Percentiles rank a stretch among this genome's conserved stretches.
phyloP scores from a whole-genome alignment of 2,329 filamentous ascomycete species.

The Hirsutella thompsonii region DNA sequence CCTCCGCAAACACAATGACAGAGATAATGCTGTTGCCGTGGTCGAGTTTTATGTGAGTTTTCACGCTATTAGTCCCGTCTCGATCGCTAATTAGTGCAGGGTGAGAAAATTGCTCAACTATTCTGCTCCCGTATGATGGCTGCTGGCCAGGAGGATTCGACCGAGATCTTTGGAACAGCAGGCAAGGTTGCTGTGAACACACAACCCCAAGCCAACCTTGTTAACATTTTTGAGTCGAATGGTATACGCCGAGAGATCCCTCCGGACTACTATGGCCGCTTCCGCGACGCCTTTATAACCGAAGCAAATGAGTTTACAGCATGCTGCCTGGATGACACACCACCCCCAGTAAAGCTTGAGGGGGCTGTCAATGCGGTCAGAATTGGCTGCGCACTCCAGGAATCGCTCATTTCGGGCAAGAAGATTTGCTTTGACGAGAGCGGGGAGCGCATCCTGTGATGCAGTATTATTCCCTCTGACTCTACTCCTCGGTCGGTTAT shows the following conservation, averaged over 20 bases:
- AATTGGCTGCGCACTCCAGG: conserved; percentile 48
- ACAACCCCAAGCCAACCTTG: conserved; percentile 38
- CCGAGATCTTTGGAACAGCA: conserved; percentile 53
- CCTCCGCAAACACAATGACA: conserved; percentile 13
- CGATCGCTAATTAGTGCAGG: no score
- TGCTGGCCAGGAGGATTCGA: conserved; percentile 52
- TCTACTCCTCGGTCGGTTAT: no score
- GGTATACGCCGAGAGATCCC: conserved; percentile 44
- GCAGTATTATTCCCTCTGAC: no score
- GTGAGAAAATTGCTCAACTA: no score
- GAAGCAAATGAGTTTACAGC: conserved; percentile 52
- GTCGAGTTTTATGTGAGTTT: conserved; percentile 52
- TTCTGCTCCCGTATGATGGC: conserved; percentile 56
- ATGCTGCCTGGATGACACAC: conserved; percentile 39
- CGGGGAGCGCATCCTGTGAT: conserved; percentile 4
- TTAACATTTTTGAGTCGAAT: conserved; percentile 37
- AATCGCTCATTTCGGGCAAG: conserved; percentile 37
- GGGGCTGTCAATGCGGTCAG: conserved; percentile 45
- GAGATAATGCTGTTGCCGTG: conserved; percentile 30
- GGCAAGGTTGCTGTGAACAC: conserved; percentile 50
- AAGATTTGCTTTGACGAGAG: conserved; percentile 43
- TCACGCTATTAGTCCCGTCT: no score
- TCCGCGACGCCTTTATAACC: conserved; percentile 48
- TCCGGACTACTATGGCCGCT: conserved; percentile 47
- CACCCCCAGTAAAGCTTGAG: conserved; percentile 40